A percentile compares a stretch with the other conserved stretches of the same genome.
Evolutionary conservation across 1,139 yeast genomes (phyloP).

Genomic region (Geotrichum bryndzae): DNA sequence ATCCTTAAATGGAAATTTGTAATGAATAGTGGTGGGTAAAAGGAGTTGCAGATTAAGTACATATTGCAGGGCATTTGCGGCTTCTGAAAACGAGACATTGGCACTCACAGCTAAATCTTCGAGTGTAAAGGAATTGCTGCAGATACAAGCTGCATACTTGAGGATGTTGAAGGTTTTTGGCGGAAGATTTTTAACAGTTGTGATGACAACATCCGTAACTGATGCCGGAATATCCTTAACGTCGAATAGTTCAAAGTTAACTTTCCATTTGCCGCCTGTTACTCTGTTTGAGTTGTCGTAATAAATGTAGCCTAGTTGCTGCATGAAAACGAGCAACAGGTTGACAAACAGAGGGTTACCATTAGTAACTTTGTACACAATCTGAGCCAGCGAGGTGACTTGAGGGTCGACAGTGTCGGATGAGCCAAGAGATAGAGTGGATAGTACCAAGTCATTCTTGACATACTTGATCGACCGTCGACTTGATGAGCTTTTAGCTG

Average conservation of each 20-base stretch:
- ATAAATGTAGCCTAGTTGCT: conserved; percentile 25
- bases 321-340: conserved; percentile 25
- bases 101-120: conserved; percentile 43
- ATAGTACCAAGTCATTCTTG: background rate
- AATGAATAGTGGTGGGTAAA: conserved; percentile 41
- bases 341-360: conserved; percentile 33
- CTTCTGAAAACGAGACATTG: conserved; percentile 32
- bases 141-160: conserved; percentile 44
- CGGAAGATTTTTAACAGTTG: conserved; percentile 26
- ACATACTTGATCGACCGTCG: background rate
- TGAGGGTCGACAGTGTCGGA: conserved; percentile 23
- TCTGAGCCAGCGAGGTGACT: conserved; percentile 28
- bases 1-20: conserved; percentile 47
- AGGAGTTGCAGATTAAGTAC: conserved; percentile 39
- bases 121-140: conserved; percentile 42
- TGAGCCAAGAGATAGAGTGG: background rate
- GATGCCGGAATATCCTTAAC: conserved; percentile 24
- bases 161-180: conserved; percentile 31
- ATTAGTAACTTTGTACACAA: conserved; percentile 26
- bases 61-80: conserved; percentile 35
- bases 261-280: conserved; percentile 29
- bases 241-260: conserved; percentile 27
- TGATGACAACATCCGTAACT: conserved; percentile 27
- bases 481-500: conserved; percentile 17
- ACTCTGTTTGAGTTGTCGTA: conserved; percentile 23